Conservation (phyloP, 1,284 basidiomycete genomes). For the Sporisorium reilianum region DNA sequence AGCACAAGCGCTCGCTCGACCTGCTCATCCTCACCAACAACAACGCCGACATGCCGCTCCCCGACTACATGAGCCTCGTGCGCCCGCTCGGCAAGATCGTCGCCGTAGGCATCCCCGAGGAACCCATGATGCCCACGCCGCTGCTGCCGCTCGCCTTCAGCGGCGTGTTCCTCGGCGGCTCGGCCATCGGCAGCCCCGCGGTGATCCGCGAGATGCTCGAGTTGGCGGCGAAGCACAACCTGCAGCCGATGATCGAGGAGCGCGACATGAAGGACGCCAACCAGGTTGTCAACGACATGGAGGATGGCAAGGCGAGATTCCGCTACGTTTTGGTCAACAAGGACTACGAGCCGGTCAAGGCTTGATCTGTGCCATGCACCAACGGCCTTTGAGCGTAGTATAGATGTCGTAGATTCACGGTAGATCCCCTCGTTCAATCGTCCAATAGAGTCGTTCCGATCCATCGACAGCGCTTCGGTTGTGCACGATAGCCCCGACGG, state of each 20-base stretch:
- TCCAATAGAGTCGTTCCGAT: constrained; percentile 2
- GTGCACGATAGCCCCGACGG: background rate
- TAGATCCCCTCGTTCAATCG: background rate
- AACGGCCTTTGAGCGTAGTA: background rate
- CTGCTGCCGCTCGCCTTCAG: constrained; percentile 47
- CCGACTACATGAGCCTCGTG: constrained; percentile 70
- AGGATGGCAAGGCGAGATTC: constrained; percentile 67
- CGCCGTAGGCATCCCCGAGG: constrained; percentile 70
- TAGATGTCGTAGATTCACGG: background rate
- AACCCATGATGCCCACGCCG: constrained; percentile 58
- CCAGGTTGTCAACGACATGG: constrained; percentile 56
- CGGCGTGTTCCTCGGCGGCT: constrained; percentile 58
- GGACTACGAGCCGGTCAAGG: constrained; percentile 47
- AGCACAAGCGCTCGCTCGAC: constrained; percentile 70
- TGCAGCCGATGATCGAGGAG: constrained; percentile 58
- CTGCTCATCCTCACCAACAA: constrained; percentile 71
- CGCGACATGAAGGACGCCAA: constrained; percentile 59
- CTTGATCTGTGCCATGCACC: constrained; percentile 1
- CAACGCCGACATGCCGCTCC: constrained; percentile 69
- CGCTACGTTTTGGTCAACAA: constrained; percentile 72
- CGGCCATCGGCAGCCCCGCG: constrained; percentile 64
- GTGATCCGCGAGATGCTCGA: constrained; percentile 68
- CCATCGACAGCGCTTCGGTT: background rate
- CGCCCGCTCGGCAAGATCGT: constrained; percentile 70
- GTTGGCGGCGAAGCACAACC: constrained; percentile 52